phyloP scores from a whole-genome alignment of 1,284 basidiomycete genomes.

The Puccinia horiana region DNA sequence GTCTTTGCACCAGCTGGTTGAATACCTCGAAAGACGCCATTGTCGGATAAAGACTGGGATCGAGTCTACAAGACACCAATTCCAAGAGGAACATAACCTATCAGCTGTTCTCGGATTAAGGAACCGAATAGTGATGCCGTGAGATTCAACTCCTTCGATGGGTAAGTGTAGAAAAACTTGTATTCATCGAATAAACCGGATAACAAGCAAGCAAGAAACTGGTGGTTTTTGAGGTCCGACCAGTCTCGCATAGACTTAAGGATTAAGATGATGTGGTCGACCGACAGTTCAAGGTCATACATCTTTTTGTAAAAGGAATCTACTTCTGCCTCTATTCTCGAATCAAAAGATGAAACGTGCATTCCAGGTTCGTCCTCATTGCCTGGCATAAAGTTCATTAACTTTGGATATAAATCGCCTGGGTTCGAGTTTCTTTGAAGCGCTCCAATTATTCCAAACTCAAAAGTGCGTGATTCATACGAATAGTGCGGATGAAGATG shows the following conservation, averaged over 20 bases:
- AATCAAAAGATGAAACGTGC: conserved; percentile 81
- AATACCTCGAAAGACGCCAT: too few species aligned
- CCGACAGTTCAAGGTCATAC: conserved; percentile 87
- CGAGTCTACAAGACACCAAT: too few species aligned
- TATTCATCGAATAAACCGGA: conserved; percentile 99
- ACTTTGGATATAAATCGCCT: conserved; percentile 89
- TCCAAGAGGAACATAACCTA: conserved; percentile 91
- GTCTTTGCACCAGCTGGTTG: too few species aligned
- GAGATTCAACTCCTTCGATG: conserved; percentile 88
- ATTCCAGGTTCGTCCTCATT: conserved; percentile 87
- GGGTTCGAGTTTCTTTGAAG: conserved; percentile 87
- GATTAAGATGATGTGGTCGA: conserved; percentile 88
- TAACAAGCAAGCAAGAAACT: conserved; percentile 97
- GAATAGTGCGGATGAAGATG: conserved; percentile 82
- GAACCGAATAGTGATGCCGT: conserved; percentile 96
- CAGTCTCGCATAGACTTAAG: conserved; percentile 83
- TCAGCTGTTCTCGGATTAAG: conserved; percentile 87
- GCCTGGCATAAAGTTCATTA: conserved; percentile 88
- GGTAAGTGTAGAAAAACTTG: conserved; percentile 98
- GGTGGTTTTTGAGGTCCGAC: conserved; percentile 79
- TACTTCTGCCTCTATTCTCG: conserved; percentile 88
- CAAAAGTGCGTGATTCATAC: conserved; percentile 64
- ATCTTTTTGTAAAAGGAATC: too few species aligned
- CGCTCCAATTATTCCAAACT: conserved; percentile 74
- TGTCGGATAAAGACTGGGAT: too few species aligned